Conservation (phyloP, 306 rosid genomes). For the Alnus rubra region DNA sequence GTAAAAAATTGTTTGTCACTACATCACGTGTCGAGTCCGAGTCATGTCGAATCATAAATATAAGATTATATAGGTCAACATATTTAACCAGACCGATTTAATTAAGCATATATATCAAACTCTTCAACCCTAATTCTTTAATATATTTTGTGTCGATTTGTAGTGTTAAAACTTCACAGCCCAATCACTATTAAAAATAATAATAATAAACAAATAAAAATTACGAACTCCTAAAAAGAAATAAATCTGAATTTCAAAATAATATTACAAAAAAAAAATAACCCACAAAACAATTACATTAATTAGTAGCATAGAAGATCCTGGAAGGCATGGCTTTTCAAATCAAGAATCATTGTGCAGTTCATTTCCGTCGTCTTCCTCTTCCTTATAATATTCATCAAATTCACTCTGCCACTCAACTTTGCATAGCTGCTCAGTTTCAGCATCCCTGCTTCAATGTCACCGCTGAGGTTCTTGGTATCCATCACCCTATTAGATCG, state of each 20-base stretch:
- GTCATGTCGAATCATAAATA: too few species aligned
- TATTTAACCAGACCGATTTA: too few species aligned
- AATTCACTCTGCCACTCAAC: conserved; percentile 44
- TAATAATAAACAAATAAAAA: too few species aligned
- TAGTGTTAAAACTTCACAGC: too few species aligned
- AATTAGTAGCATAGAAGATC: conserved; percentile 37
- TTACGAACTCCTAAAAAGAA: neutral
- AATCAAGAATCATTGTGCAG: conserved; percentile 49
- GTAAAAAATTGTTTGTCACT: too few species aligned
- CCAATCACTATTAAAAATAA: too few species aligned
- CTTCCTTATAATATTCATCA: conserved; percentile 42
- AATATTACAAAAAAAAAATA: neutral
- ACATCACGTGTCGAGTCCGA: too few species aligned
- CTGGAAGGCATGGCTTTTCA: conserved; percentile 39
- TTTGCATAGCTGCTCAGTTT: conserved; percentile 42
- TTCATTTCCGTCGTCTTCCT: conserved; percentile 37
- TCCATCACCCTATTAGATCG: conserved; percentile 22
- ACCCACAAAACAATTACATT: neutral
- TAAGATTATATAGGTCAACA: too few species aligned
- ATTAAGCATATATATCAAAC: too few species aligned
- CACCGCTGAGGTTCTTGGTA: conserved; percentile 27
- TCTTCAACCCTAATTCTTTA: too few species aligned
- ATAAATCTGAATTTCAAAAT: neutral
- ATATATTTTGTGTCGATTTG: too few species aligned
- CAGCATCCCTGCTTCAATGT: conserved; percentile 37